phyloP scores from a whole-genome alignment of 73 alveolate species.

The Uronychia setigera region DNA sequence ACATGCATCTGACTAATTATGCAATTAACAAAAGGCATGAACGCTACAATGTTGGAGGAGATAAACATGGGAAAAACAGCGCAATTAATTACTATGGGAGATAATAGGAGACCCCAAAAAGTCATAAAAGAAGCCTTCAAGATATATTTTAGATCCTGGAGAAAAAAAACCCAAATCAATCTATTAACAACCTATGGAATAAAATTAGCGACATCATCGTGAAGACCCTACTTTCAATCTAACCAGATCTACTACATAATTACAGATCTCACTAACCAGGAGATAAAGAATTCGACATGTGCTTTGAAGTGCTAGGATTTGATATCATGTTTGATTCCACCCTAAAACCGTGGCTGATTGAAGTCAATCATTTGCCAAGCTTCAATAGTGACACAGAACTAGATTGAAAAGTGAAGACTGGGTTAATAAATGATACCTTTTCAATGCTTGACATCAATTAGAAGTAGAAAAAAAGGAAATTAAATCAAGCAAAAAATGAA shows the following conservation, averaged over 20 bases:
- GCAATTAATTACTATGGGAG: not conserved
- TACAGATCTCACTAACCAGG: conserved; percentile 4
- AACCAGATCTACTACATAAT: conserved; percentile 3
- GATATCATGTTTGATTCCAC: conserved; percentile 86
- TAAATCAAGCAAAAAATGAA: not conserved
- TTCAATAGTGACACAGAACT: conserved; percentile 9
- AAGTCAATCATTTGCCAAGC: conserved; percentile 88
- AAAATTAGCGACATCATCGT: conserved; percentile 4
- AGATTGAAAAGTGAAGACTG: not conserved
- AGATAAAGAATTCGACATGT: conserved; percentile 7
- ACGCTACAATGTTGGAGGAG: not conserved
- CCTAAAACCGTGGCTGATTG: conserved; percentile 90
- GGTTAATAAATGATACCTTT: not conserved
- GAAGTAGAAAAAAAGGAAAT: not conserved
- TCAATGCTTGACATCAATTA: not conserved
- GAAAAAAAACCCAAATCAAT: not conserved
- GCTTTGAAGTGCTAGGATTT: conserved; percentile 94
- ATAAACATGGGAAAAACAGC: not conserved
- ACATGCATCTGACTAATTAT: not conserved
- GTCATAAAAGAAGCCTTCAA: not conserved
- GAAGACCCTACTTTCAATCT: conserved; percentile 4
- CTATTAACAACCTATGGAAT: not conserved
- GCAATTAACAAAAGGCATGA: not conserved
- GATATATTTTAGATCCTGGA: not conserved
- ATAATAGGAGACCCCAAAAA: not conserved